These are phyloP conservation scores for Colletotrichum tamarilloi DNA, from an alignment of 2,329 filamentous ascomycete species.

Conservation along the genomic window DNA sequence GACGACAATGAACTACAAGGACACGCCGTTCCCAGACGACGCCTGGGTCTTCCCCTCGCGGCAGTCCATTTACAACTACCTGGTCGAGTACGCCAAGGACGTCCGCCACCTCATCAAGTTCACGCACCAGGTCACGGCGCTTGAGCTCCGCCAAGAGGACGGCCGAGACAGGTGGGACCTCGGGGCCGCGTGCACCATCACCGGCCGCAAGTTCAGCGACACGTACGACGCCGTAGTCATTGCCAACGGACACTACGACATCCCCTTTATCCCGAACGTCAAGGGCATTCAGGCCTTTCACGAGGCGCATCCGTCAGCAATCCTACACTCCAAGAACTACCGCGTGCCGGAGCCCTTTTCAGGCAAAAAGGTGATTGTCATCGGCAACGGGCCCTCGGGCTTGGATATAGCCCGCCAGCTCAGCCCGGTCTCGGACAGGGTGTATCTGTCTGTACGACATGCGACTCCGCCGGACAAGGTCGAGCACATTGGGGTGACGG, in stretches of 20 bases:
- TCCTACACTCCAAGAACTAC: conserved; percentile 85
- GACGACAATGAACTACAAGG: conserved; percentile 82
- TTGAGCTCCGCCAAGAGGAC: conserved; percentile 50
- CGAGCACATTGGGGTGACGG: conserved; percentile 57
- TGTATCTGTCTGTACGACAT: conserved; percentile 74
- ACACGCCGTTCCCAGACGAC: conserved; percentile 72
- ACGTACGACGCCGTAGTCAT: conserved; percentile 81
- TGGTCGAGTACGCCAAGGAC: conserved; percentile 77
- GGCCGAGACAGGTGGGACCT: conserved; percentile 70
- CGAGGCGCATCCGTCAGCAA: conserved; percentile 65
- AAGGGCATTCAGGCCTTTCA: conserved; percentile 70
- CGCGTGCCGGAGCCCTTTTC: conserved; percentile 71
- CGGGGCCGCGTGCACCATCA: conserved; percentile 61
- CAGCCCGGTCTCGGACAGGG: conserved; percentile 63
- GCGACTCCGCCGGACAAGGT: conserved; percentile 58
- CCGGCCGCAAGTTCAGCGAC: conserved; percentile 50
- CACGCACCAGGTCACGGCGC: conserved; percentile 74
- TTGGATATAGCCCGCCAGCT: conserved; percentile 87
- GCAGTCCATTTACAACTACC: conserved; percentile 76
- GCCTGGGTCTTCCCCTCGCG: conserved; percentile 81
- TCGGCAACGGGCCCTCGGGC: conserved; percentile 88
- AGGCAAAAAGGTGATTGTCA: conserved; percentile 80
- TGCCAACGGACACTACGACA: conserved; percentile 80
- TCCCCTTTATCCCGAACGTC: conserved; percentile 74
- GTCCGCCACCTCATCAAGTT: conserved; percentile 76